Evolutionary conservation across 306 rosid genomes (phyloP), one percentile per base, ranked within the genome.

Genomic region (Purshia tridentata): DNA sequence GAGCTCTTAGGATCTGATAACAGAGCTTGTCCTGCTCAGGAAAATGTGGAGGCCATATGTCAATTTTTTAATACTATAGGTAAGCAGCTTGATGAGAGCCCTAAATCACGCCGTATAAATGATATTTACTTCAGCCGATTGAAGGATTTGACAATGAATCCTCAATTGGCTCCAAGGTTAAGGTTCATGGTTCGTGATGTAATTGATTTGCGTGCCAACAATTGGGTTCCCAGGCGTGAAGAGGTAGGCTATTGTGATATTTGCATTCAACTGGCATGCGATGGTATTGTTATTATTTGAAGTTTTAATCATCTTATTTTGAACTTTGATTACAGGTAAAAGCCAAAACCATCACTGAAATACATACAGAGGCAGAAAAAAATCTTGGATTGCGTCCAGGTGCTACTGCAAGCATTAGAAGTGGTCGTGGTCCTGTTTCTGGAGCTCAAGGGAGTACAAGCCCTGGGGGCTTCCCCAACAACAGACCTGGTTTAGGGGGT

Each of bases 341-440:
- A 84, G 99, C 99, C 61, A 95, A 95, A 82, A 95, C 98, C 75
- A 92, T 95, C 74, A 84, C 73, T 64, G 98, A 95, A 88, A 95
- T 95, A 77, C 99, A 95, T 76, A 78, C 97, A 0, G 99, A 95
- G 80, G 99, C 99, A 18, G 99, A 95, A 78, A 95, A 86, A 67
- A 88, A 84, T 83, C 97, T 95, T 78, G 99, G 99, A 67, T 77
- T 95, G 70, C 98, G 99, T 73, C 98, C 98, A 12, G 99, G 99
- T 68, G 93, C 98, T 19, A 89, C 97, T 72, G 93, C 97, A 46
- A 86, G 88, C 78, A 95, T 86, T 12, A 88, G 99, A 81, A 87
- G 81, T 73, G 69, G 53, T 70, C 99, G 97, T 53, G 88, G 81
- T 55, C 56, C 47, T 29, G 58, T 60, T 71, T 79, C 98, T 51